Conservation (phyloP, 176 grass and related monocot genomes). For the Zoysia japonica region DNA sequence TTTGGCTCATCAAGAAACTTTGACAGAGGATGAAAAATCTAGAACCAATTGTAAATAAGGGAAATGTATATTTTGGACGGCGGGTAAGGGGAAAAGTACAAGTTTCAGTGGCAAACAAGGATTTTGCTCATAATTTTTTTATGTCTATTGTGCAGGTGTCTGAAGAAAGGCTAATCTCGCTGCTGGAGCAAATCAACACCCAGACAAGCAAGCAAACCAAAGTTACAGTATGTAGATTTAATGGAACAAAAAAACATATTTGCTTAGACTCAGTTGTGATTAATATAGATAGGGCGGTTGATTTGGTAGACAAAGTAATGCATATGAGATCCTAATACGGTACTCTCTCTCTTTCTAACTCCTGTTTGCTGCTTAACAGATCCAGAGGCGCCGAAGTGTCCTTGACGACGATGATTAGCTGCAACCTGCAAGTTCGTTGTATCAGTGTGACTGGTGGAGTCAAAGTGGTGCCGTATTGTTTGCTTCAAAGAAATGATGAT, state of each 20-base stretch:
- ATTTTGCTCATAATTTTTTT: neutral
- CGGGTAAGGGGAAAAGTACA: too few relatives aligned
- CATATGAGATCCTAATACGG: neutral
- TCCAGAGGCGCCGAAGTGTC: conserved; percentile 77
- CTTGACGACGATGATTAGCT: conserved; percentile 76
- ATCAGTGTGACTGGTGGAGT: neutral
- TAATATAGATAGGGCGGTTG: neutral
- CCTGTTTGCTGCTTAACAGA: conserved; percentile 46
- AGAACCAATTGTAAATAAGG: neutral
- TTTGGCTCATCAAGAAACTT: neutral
- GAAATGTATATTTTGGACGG: too few relatives aligned
- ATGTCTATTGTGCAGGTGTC: conserved; percentile 57
- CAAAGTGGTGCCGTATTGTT: neutral
- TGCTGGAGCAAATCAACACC: conserved; percentile 83
- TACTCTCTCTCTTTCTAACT: neutral
- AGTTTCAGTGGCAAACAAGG: too few relatives aligned
- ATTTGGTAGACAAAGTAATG: neutral
- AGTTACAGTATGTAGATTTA: conserved; percentile 73
- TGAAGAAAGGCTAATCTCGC: conserved; percentile 84
- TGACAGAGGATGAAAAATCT: neutral
- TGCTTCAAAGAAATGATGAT: neutral
- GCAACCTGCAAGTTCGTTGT: neutral
- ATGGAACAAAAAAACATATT: neutral
- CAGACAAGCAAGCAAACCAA: conserved; percentile 81
- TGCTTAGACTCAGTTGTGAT: neutral